Conservation (phyloP, 352 stramenopile species). For the Phytophthora pseudosyringae region DNA sequence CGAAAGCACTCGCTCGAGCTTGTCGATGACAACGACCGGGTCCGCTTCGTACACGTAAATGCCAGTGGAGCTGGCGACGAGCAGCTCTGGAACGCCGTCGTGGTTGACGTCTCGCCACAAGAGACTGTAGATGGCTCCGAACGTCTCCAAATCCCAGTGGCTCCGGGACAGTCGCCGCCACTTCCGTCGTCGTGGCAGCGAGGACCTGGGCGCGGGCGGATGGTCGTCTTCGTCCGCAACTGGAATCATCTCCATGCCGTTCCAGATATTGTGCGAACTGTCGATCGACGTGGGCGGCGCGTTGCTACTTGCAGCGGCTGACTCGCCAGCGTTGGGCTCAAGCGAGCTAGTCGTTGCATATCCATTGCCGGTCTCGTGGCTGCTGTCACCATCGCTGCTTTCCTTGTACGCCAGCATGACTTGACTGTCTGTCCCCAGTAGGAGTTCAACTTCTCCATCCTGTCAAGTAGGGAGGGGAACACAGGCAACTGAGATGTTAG, state of each 20-base stretch:
- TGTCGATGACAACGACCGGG: constrained; percentile 42
- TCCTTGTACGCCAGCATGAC: constrained; percentile 65
- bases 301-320: neutral
- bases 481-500: neutral
- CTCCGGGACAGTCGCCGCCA: constrained; percentile 43
- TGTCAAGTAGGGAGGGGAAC: constrained; percentile 12
- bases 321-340: constrained; percentile 1
- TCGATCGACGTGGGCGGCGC: constrained; percentile 17
- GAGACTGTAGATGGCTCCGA: constrained; percentile 80
- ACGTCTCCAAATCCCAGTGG: constrained; percentile 59
- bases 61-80: constrained; percentile 69
- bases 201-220: neutral
- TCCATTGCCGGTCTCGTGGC: neutral
- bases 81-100: constrained; percentile 67
- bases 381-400: neutral
- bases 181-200: constrained; percentile 19
- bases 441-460: constrained; percentile 64
- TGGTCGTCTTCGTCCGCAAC: constrained; percentile 4
- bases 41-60: constrained; percentile 75
- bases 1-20: constrained; percentile 36
- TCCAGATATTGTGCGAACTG: constrained; percentile 43
- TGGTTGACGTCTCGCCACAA: constrained; percentile 67
- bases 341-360: constrained; percentile 8
- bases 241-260: constrained; percentile 20
- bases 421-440: constrained; percentile 70